A percentile compares a stretch with the other conserved stretches of the same genome.
phyloP scores from a whole-genome alignment of 257 asterid species.

The Solanum tarapatanum region DNA sequence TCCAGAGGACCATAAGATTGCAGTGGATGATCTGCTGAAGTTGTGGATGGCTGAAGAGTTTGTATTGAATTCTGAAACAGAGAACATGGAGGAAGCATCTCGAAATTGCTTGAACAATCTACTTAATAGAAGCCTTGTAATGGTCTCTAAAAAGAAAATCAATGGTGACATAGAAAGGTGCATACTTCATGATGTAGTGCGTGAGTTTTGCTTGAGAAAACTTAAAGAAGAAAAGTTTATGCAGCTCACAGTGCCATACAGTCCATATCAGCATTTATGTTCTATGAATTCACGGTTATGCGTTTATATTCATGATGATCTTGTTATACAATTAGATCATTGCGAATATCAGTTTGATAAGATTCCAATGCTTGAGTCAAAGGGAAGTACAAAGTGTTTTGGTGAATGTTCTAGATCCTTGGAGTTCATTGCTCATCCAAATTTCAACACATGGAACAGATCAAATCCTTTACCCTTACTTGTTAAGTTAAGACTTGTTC shows the following conservation, averaged over 20 bases:
- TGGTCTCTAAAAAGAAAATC: not conserved
- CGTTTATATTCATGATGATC: not conserved
- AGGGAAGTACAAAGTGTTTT: not conserved
- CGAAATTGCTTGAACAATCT: not conserved
- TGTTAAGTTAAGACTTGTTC: not conserved
- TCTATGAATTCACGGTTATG: not conserved
- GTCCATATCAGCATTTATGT: not conserved
- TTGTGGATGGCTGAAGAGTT: not conserved
- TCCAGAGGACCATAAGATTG: not conserved
- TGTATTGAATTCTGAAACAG: not conserved
- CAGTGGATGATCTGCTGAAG: not conserved
- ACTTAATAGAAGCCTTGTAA: not conserved
- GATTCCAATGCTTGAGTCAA: not conserved
- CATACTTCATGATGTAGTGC: not conserved
- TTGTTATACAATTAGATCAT: not conserved
- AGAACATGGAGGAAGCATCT: not conserved
- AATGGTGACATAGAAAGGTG: not conserved
- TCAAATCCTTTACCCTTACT: not conserved
- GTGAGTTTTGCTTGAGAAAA: not conserved
- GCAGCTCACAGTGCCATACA: not conserved
- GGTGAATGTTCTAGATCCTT: not conserved
- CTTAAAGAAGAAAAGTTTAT: not conserved
- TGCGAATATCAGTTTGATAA: not conserved
- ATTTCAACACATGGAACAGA: accelerated
- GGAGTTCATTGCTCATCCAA: not conserved